Conservation (phyloP, 108 stramenopile genomes). For the Stephanodiscus minutulus region DNA sequence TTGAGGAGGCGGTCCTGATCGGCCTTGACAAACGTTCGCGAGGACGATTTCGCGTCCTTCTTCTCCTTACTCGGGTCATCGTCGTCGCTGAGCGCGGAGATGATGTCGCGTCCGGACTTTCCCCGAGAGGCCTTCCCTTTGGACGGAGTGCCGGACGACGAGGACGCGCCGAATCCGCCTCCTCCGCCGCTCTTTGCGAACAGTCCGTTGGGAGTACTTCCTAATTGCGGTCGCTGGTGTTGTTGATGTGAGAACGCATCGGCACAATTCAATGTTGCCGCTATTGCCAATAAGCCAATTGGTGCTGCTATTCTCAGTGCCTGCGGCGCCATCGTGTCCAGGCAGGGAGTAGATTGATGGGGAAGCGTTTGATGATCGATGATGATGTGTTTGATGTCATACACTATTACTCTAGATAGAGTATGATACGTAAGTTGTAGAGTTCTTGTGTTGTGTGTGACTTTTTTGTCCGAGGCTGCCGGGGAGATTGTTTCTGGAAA, state of each 20-base stretch:
- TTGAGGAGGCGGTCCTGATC: conserved; percentile 71
- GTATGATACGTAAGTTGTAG: too few species aligned
- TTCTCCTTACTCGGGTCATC: conserved; percentile 13
- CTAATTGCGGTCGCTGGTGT: not conserved
- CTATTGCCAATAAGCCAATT: conserved; percentile 3
- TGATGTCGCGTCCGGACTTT: conserved; percentile 35
- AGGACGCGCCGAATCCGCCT: conserved; percentile 22
- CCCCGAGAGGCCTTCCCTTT: conserved; percentile 33
- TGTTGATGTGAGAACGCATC: conserved; percentile 12
- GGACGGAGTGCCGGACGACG: conserved; percentile 18
- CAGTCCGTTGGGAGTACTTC: conserved; percentile 18
- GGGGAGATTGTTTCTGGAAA: too few species aligned
- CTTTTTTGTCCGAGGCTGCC: too few species aligned
- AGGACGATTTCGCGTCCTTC: conserved; percentile 25
- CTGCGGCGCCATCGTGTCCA: not conserved
- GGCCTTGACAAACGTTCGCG: conserved; percentile 60
- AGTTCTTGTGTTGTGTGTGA: too few species aligned
- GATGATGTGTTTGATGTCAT: too few species aligned
- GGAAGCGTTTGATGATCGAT: not conserved
- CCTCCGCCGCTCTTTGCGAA: conserved; percentile 12
- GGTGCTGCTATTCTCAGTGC: not conserved
- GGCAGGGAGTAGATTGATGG: not conserved
- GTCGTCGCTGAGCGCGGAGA: conserved; percentile 41
- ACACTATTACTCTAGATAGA: too few species aligned
- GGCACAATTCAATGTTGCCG: conserved; percentile 3